Evolutionary conservation across 2,329 filamentous ascomycete genomes (phyloP).

Genomic region (Penicillium capsulatum): DNA sequence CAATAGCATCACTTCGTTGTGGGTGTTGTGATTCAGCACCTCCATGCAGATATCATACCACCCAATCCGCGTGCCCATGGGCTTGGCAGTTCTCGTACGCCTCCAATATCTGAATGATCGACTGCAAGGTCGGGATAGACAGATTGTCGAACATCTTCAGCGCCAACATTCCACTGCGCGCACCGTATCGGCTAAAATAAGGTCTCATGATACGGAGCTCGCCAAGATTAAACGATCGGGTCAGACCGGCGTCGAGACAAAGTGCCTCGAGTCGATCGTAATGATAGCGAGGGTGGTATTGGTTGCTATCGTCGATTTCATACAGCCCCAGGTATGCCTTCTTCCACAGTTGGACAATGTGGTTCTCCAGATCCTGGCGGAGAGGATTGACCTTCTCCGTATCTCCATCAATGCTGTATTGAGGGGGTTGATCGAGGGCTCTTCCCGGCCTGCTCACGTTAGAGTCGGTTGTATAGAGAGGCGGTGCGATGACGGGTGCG

Average conservation of each 20-base stretch:
- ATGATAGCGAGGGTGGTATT: slow-evolving; percentile 9
- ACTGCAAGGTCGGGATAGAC: slow-evolving; percentile 15
- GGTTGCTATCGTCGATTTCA: slow-evolving; percentile 14
- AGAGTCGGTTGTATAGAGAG: neutral
- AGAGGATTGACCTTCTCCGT: neutral
- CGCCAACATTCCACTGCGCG: slow-evolving; percentile 12
- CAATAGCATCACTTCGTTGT: neutral
- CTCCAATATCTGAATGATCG: slow-evolving; percentile 15
- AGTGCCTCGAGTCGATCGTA: slow-evolving; percentile 16
- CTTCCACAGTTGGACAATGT: slow-evolving; percentile 19
- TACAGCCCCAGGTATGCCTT: slow-evolving; percentile 23
- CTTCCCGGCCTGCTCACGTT: neutral
- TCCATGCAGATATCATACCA: slow-evolving; percentile 17
- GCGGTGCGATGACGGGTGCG: neutral
- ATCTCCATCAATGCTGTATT: neutral
- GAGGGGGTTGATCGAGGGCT: neutral
- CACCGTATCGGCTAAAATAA: slow-evolving; percentile 6
- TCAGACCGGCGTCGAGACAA: slow-evolving; percentile 18
- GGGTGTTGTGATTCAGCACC: slow-evolving; percentile 9
- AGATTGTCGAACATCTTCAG: slow-evolving; percentile 20
- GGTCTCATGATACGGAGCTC: slow-evolving; percentile 12
- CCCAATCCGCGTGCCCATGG: slow-evolving; percentile 12
- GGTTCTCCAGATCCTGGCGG: slow-evolving; percentile 12
- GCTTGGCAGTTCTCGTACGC: slow-evolving; percentile 19
- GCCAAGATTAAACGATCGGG: slow-evolving; percentile 1